Percentiles rank a stretch among this genome's conserved stretches.
Evolutionary conservation across 768 basidiomycete species (phyloP).

Genomic region (Macrolepiota albuminosa): DNA sequence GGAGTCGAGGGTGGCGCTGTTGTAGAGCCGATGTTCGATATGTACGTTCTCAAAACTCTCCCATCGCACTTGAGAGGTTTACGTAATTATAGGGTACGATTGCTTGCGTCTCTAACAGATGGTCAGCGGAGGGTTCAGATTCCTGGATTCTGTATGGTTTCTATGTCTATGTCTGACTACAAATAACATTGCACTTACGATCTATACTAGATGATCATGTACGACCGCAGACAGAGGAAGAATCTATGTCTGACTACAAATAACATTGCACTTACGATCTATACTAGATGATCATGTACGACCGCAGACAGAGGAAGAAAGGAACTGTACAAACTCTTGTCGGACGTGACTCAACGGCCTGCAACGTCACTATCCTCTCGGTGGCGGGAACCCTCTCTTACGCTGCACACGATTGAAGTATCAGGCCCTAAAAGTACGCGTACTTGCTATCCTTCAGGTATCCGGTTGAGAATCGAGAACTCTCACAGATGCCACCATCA

Average conservation of each 20-base stretch:
- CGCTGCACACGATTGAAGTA: conserved; percentile 79
- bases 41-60: conserved; percentile 40
- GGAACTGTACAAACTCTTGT: conserved; percentile 62
- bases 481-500: conserved; percentile 73
- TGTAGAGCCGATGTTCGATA: conserved; percentile 89
- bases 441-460: background rate
- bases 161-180: background rate
- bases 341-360: conserved; percentile 62
- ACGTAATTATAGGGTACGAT: conserved; percentile 53
- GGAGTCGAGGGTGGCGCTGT: conserved; percentile 91
- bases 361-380: conserved; percentile 66
- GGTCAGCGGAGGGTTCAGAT: conserved; percentile 57
- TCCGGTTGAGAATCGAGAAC: background rate
- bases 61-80: background rate
- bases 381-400: conserved; percentile 90
- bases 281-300: conserved; percentile 71
- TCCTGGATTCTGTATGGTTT: conserved; percentile 74
- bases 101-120: conserved; percentile 69
- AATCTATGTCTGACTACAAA: too few relatives aligned
- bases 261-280: too few relatives aligned
- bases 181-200: background rate
- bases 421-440: conserved; percentile 77
- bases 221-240: conserved; percentile 59
- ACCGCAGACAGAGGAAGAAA: conserved; percentile 56
- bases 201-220: conserved; percentile 64